phyloP scores from a whole-genome alignment of 202 grass and related monocot species.

The Zizania palustris region DNA sequence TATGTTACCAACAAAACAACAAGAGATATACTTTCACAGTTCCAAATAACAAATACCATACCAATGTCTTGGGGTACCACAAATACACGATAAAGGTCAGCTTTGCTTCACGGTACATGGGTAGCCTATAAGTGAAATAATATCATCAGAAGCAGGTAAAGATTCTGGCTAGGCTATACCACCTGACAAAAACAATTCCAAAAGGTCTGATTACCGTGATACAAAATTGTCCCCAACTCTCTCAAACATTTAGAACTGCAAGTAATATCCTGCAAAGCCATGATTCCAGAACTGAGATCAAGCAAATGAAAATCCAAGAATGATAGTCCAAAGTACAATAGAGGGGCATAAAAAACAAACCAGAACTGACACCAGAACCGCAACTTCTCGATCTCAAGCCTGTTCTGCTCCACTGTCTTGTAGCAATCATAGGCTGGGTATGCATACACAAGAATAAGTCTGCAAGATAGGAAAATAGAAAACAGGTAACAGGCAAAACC shows the following conservation, averaged over 20 bases:
- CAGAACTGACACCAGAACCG: slow-evolving; percentile 99
- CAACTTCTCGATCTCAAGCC: slow-evolving; percentile 76
- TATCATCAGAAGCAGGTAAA: slow-evolving; percentile 25
- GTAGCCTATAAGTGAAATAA: slow-evolving; percentile 58
- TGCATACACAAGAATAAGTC: slow-evolving; percentile 78
- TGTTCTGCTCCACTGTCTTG: slow-evolving; percentile 84
- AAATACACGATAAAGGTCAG: slow-evolving; percentile 86
- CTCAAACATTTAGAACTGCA: slow-evolving; percentile 70
- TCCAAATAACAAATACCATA: slow-evolving; percentile 30
- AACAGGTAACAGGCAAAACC: background rate
- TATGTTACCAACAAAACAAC: slow-evolving; percentile 35
- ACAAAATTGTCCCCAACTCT: slow-evolving; percentile 77
- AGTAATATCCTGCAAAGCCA: slow-evolving; percentile 79
- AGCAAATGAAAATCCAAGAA: slow-evolving; percentile 4
- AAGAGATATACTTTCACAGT: background rate
- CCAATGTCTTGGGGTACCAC: slow-evolving; percentile 83
- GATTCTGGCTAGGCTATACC: background rate
- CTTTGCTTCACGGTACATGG: slow-evolving; percentile 95
- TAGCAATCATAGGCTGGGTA: slow-evolving; percentile 98
- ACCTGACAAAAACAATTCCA: slow-evolving; percentile 1
- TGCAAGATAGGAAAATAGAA: slow-evolving; percentile 31
- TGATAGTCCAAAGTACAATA: slow-evolving; percentile 2
- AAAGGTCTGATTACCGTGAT: slow-evolving; percentile 70
- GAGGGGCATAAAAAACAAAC: slow-evolving; percentile 36
- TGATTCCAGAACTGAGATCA: background rate